Base-by-base conservation (phyloP, 2,329 filamentous ascomycete genomes). In the Trichoderma harzianum region DNA sequence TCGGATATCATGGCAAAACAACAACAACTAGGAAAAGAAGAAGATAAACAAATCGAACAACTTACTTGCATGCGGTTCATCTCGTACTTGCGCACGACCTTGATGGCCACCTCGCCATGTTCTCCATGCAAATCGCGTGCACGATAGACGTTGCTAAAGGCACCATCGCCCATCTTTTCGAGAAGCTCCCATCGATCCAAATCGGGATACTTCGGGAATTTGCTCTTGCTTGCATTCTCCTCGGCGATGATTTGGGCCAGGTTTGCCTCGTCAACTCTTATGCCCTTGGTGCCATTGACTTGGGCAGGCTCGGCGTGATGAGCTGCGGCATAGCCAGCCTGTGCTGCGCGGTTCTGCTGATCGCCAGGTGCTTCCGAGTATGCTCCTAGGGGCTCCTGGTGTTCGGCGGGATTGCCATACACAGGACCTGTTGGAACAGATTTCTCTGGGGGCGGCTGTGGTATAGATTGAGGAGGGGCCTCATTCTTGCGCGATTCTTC, bases 1-100 rank as follows among this genome's bases (percentile, higher is more conserved):
- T 66, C 28, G 65, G 68, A 75, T 72, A 76, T 75, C 63, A 73
- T 72, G 74, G 76, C 57, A 43, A 69, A 64, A 32, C 26, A 28
- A 1, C 16, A 51, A 65, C 21, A 21, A 65, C 51, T 16, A 36
- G 60, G 57, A 75, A 74, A 71, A 74, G 64, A 72, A 71, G 72
- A 69, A 58, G 73, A 77, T 75, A 72, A 32, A 75, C 74, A 74
- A 71, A 55, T 72, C 75, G 73, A 73, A 66, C 72, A 78, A 92
- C 94, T 89, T 89, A 99, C 96, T 94, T 98, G 96, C 86, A 92
- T 94, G 76, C 91, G 95, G 84, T 97, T 98, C 93, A 99, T 98
- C 84, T 99, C 96, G 81, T 94, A 98, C 84, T 98, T 98, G 79
- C 96, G 92, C 75, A 99, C 96, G 66, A 99, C 96, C 83, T 99